Percentiles rank a stretch among this genome's conserved stretches.
Conservation (phyloP, 495 filamentous ascomycete genomes). For the Usnea hakonensis region DNA sequence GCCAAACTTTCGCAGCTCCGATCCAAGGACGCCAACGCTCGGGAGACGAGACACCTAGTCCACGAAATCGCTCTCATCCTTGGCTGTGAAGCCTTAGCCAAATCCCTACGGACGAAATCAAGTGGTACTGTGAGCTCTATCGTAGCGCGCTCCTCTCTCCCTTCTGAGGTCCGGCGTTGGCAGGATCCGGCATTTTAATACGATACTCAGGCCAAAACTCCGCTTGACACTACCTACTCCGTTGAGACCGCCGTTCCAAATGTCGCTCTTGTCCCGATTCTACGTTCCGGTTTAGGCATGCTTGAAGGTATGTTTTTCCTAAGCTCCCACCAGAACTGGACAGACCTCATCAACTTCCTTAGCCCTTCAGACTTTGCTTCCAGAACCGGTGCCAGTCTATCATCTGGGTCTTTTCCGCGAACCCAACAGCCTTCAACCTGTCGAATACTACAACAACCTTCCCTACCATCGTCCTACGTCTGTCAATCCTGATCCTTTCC, state of each 20-base stretch:
- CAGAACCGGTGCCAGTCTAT: slow-evolving; percentile 72
- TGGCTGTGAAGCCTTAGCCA: slow-evolving; percentile 71
- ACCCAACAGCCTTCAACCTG: slow-evolving; percentile 70
- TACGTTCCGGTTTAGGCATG: slow-evolving; percentile 86
- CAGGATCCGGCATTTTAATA: neutral
- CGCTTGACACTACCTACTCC: slow-evolving; percentile 63
- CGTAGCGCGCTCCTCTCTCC: neutral
- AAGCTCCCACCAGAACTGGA: neutral
- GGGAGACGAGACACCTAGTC: slow-evolving; percentile 72
- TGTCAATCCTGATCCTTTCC: slow-evolving; percentile 30
- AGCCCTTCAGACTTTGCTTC: slow-evolving; percentile 76
- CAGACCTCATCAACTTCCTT: slow-evolving; percentile 26
- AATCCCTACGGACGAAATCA: slow-evolving; percentile 43
- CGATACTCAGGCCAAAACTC: slow-evolving; percentile 54
- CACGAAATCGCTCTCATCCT: slow-evolving; percentile 81
- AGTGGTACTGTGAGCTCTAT: slow-evolving; percentile 35
- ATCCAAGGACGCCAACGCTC: slow-evolving; percentile 56
- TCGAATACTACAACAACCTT: slow-evolving; percentile 98
- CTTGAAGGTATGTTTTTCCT: slow-evolving; percentile 52
- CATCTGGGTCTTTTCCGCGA: slow-evolving; percentile 93
- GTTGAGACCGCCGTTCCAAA: slow-evolving; percentile 54
- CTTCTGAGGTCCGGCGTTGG: neutral
- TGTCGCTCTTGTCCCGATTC: slow-evolving; percentile 82
- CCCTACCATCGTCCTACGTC: slow-evolving; percentile 56
- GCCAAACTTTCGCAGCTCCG: slow-evolving; percentile 88